Base-by-base conservation (phyloP, 2,329 filamentous ascomycete species). In the Pestalotiopsis fici region DNA sequence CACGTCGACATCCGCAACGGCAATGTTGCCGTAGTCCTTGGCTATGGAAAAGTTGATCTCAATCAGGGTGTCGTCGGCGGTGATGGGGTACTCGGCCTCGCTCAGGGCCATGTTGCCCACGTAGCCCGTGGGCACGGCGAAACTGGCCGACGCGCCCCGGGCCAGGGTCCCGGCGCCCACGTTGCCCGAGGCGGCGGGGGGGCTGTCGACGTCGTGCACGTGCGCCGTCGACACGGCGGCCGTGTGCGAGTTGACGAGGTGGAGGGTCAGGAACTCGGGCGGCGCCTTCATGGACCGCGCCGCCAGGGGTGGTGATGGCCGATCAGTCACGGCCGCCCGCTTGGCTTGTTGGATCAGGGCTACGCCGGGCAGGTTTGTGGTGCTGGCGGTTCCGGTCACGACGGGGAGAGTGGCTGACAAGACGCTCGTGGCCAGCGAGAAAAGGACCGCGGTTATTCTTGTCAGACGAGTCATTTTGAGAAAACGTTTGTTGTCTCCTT, bases 71-170 rank as follows among this genome's bases (percentile, higher is more conserved):
- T 69, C 71, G 35, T 64, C 66, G 18, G 59, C 57, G 2, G 61
- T 57, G 61, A 71, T 56, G 3, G 50, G 23, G 23, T 60, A 25
- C 2, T 50, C 37, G 35, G 59, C 69, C 13, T 68, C 66, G 35
- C 64, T 68, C 50, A 74, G 37, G 64, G 71, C 71, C 3, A 74
- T 59, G 7, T 67, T 72, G 23, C 72, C 72, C 11, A 70, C 68
- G 66, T 70, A 74, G 37, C 67, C 68, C n/a, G 69, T 71, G 1
- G 71, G 72, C 1, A 71, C 70, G 7, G 67, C 70, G 27, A 71
- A 70, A 0, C 64, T 55, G 12, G 65, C 68, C 1, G 65, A 62
- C 0, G 55, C 59, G 13, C 69, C 66, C 1, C 63, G 47, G 25
- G 69, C 65, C 7, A 74, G 57, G 11, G 65, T 67, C 2, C 73